Evolutionary conservation across 345 rosid genomes (phyloP).

Genomic region (Acer negundo): DNA sequence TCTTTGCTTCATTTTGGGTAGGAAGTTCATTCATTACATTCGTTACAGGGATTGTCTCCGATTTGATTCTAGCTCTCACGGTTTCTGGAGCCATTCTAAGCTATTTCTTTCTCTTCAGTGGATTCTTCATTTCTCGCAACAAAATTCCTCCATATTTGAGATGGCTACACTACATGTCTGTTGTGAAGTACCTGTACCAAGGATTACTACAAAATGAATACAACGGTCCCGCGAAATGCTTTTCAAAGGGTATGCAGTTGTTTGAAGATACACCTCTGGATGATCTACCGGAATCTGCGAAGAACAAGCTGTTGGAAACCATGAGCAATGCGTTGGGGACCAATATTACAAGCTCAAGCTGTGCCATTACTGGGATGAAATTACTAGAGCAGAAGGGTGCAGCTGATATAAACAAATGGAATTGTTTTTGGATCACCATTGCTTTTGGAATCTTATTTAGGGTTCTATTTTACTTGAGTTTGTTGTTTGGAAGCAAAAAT

Average conservation of each 20-base stretch:
- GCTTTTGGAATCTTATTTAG: conserved; percentile 39
- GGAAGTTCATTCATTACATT: conserved; percentile 47
- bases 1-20: conserved; percentile 44
- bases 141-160: conserved; percentile 35
- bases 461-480: conserved; percentile 32
- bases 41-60: conserved; percentile 47
- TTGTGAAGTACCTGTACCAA: conserved; percentile 35
- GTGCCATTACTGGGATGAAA: conserved; percentile 30
- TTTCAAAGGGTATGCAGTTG: conserved; percentile 34
- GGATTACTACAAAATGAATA: conserved; percentile 29
- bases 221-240: conserved; percentile 28
- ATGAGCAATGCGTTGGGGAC: conserved; percentile 25
- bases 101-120: conserved; percentile 37
- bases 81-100: conserved; percentile 30
- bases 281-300: conserved; percentile 13
- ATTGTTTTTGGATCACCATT: conserved; percentile 36
- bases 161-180: conserved; percentile 39
- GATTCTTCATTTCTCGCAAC: conserved; percentile 40
- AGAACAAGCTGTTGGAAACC: conserved; percentile 30
- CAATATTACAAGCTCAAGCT: conserved; percentile 29
- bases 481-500: conserved; percentile 40
- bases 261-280: conserved; percentile 33
- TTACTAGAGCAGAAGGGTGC: conserved; percentile 23
- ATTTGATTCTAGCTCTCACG: conserved; percentile 39
- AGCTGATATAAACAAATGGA: conserved; percentile 38